Percentiles rank a stretch among this genome's conserved stretches.
phyloP scores from a whole-genome alignment of 257 asterid species.

The Gentiana macrophylla region DNA sequence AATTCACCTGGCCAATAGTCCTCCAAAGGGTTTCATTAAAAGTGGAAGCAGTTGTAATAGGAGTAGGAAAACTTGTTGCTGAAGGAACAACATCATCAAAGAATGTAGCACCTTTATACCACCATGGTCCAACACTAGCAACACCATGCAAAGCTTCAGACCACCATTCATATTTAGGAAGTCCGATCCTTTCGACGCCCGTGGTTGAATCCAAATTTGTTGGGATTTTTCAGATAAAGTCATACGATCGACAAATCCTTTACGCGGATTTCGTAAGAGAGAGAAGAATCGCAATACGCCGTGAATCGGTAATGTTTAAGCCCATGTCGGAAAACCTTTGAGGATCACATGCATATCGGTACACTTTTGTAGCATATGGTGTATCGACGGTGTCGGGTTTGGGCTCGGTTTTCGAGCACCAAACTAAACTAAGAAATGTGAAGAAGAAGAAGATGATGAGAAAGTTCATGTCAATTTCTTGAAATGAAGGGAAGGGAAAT shows the following conservation, averaged over 20 bases:
- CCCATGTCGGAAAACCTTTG: slow-evolving; percentile 21
- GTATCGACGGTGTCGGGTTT: too few relatives aligned
- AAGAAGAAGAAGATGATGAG: too few relatives aligned
- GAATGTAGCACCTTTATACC: too few relatives aligned
- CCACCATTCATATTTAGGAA: slow-evolving; percentile 30
- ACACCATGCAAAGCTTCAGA: slow-evolving; percentile 41
- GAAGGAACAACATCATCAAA: neutral
- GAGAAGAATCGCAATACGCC: slow-evolving; percentile 18
- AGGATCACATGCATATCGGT: slow-evolving; percentile 15
- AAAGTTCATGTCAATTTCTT: too few relatives aligned
- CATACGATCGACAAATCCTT: slow-evolving; percentile 33
- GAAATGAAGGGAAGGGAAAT: too few relatives aligned
- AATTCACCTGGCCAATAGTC: slow-evolving; percentile 12
- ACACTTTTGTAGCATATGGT: neutral
- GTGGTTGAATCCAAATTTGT: slow-evolving; percentile 25
- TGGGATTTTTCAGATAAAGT: slow-evolving; percentile 23
- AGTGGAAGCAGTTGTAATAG: slow-evolving; percentile 18
- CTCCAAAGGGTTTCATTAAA: slow-evolving; percentile 1
- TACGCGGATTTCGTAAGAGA: slow-evolving; percentile 21
- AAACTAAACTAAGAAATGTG: too few relatives aligned
- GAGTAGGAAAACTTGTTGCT: slow-evolving; percentile 5
- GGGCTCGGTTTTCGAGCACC: too few relatives aligned
- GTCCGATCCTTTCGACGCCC: slow-evolving; percentile 31
- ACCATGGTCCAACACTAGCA: slow-evolving; percentile 15
- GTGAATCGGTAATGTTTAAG: slow-evolving; percentile 16